Base-by-base conservation (phyloP, 2,329 filamentous ascomycete species). In the Sporothrix schenckii region DNA sequence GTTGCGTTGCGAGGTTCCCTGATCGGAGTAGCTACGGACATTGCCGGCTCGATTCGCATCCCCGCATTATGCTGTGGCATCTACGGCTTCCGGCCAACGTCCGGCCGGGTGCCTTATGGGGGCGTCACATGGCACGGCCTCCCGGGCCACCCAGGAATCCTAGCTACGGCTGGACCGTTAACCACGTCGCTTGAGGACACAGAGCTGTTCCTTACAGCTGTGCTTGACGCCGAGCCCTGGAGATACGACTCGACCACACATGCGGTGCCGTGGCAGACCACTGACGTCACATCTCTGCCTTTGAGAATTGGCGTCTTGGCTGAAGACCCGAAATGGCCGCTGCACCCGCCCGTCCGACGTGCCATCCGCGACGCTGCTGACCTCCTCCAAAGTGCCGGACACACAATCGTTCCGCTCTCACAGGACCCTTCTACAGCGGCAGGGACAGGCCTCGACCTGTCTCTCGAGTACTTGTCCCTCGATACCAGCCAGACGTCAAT, bases 121-220 rank as follows among this genome's bases (percentile, higher is more conserved):
- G 19, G 56, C 34, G 34, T 34, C 34, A 34, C 34, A 9, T 34
- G 34, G 52, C 50, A 66, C 47, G 21, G 68, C 50, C 19, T 30
- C 44, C 41, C 66, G 27, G n/a, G 14, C 27, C 7, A 66, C 30
- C 61, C 61, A 7, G 61, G 63, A n/a, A 9, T 50, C 4, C 39
- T 65, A n/a, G 47, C 63, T 11, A 50, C 60, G 4, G 54, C 47
- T 14, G 71, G 71, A 2, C 71, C 71, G 11, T 41, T 72, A 19
- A 30, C 65, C 7, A 63, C 85, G 0, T 87, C 85, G 1, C 78
- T 86, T 1, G 81, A 82, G 1, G 85, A 84, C 0, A 75, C 91
- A 11, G 83, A 83, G 49, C 78, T 92, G 2, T 54, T 52, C 13
- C 68, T 70, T 1, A 82, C 87, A 2, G 83, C 87, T 73, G 80